phyloP scores from a whole-genome alignment of 2,329 filamentous ascomycete genomes.

The Neonectria coccinea region DNA sequence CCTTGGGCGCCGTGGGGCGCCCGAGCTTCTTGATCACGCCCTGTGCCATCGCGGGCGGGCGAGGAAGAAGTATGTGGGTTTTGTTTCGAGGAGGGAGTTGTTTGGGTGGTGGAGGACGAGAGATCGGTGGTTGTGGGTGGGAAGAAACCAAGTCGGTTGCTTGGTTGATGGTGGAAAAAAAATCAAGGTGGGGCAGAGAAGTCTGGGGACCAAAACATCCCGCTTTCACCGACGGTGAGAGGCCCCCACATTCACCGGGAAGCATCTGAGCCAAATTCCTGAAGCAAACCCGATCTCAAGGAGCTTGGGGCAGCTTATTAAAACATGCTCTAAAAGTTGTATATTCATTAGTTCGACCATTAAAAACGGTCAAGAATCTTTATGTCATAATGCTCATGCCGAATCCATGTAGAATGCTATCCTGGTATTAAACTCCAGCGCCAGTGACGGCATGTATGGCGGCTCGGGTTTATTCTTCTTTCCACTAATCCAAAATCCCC shows the following conservation, averaged over 20 bases:
- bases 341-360: slow-evolving; percentile 17
- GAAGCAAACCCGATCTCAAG: not conserved
- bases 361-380: slow-evolving; percentile 1
- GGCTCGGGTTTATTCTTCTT: slow-evolving; percentile 7
- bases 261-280: not conserved
- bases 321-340: slow-evolving; percentile 2
- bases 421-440: slow-evolving; percentile 33
- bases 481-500: not conserved
- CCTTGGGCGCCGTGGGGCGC: slow-evolving; percentile 54
- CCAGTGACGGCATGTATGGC: slow-evolving; percentile 18
- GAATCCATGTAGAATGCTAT: slow-evolving; percentile 33
- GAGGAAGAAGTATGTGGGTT: not conserved
- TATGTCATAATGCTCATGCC: slow-evolving; percentile 30
- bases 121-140: slow-evolving; percentile 48
- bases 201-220: slow-evolving; percentile 10
- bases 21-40: slow-evolving; percentile 63
- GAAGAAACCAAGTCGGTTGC: slow-evolving; percentile 56
- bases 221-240: slow-evolving; percentile 9
- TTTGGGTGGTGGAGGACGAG: slow-evolving; percentile 9
- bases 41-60: slow-evolving; percentile 61
- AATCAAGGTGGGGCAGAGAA: slow-evolving; percentile 36
- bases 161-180: slow-evolving; percentile 29
- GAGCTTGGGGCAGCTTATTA: not conserved
- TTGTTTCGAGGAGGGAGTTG: not conserved
- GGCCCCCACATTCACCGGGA: not conserved